Conservation (phyloP, 2,329 filamentous ascomycete genomes). For the Aureobasidium sp. region DNA sequence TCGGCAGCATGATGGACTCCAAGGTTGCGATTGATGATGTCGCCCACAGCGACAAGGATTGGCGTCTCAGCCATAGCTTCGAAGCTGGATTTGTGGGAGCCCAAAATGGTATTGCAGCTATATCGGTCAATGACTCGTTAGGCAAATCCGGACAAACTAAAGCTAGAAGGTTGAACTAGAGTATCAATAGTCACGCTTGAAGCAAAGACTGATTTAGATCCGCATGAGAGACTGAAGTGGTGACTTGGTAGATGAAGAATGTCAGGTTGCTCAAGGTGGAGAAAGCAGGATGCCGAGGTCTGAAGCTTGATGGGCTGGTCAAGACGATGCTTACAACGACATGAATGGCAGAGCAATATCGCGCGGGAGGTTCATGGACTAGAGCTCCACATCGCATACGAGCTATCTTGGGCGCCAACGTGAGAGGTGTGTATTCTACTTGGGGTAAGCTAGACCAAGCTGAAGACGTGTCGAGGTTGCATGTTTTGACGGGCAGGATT, state of each 20-base stretch:
- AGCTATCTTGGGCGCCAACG: neutral
- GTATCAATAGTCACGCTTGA: too few relatives aligned
- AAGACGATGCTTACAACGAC: neutral
- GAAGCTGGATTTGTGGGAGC: neutral
- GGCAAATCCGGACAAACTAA: neutral
- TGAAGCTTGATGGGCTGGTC: neutral
- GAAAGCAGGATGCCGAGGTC: conserved; percentile 9
- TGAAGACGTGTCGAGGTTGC: neutral
- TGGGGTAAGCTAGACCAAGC: neutral
- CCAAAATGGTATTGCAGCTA: too few relatives aligned
- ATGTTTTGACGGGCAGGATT: neutral
- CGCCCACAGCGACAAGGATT: conserved; percentile 54
- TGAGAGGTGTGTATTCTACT: neutral
- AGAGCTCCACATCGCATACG: too few relatives aligned
- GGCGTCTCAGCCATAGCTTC: conserved; percentile 29
- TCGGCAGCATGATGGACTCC: conserved; percentile 47
- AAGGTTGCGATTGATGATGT: conserved; percentile 50
- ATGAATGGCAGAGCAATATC: too few relatives aligned
- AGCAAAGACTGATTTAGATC: neutral
- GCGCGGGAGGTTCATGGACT: too few relatives aligned
- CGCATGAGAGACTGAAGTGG: too few relatives aligned
- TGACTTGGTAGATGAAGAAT: neutral
- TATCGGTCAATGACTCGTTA: neutral
- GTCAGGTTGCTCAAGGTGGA: neutral
- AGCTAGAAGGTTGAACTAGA: too few relatives aligned